A percentile compares a stretch with the other conserved stretches of the same genome.
Conservation (phyloP, 768 basidiomycete species). For the Boletus subparvulus region DNA sequence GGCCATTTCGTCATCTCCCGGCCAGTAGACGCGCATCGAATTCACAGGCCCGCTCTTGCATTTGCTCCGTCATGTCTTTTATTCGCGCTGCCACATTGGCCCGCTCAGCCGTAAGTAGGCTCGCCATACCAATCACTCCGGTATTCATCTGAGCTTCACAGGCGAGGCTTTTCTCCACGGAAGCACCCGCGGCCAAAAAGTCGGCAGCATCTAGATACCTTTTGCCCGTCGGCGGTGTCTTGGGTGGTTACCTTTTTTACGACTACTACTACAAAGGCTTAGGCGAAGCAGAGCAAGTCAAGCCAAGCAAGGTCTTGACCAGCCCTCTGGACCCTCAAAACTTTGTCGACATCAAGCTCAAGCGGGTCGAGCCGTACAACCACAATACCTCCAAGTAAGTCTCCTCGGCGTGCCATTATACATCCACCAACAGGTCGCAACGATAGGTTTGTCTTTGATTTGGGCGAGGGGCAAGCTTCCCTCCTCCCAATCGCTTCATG, state of each 20-base stretch:
- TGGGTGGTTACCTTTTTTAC: conserved; percentile 46
- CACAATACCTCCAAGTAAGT: conserved; percentile 84
- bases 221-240: conserved; percentile 36
- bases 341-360: conserved; percentile 79
- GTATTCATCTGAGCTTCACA: conserved; percentile 11
- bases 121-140: not conserved
- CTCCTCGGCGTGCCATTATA: not conserved
- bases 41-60: too few species aligned
- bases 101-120: conserved; percentile 47
- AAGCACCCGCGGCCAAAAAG: conserved; percentile 43
- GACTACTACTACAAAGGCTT: conserved; percentile 44
- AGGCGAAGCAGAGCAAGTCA: conserved; percentile 32
- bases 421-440: not conserved
- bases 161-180: conserved; percentile 50
- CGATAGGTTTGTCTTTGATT: conserved; percentile 71
- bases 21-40: too few species aligned
- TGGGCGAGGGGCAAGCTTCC: conserved; percentile 76
- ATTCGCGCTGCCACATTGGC: conserved; percentile 38
- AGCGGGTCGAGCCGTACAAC: conserved; percentile 83
- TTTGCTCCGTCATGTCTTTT: conserved; percentile 41
- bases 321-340: conserved; percentile 74
- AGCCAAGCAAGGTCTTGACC: conserved; percentile 46
- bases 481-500: conserved; percentile 79
- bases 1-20: not conserved
- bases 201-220: conserved; percentile 51